Conservation (phyloP, 139 green algal genomes). For the Mesotaenium endlicherianum region DNA sequence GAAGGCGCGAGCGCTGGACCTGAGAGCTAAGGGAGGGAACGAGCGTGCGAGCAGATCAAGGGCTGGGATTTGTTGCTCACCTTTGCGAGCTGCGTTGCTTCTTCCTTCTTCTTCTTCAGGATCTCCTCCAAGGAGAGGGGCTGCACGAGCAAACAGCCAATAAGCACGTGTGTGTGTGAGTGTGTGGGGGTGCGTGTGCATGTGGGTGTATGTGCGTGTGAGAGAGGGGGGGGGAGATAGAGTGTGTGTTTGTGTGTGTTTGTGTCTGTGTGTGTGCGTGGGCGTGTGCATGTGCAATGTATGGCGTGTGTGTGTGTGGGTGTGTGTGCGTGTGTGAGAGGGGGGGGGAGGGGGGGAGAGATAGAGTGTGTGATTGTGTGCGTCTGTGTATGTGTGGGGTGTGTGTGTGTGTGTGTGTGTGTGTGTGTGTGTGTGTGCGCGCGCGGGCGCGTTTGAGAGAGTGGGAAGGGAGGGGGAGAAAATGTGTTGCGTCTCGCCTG, state of each 20-base stretch:
- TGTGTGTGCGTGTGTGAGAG: no score
- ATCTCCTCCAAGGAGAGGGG: constrained; percentile 88
- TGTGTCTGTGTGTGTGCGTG: background rate
- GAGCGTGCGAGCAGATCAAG: background rate
- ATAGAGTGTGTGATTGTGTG: no score
- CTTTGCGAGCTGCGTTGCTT: constrained; percentile 74
- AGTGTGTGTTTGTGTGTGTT: background rate
- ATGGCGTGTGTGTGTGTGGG: no score
- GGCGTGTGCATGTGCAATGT: background rate
- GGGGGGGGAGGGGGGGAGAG: no score
- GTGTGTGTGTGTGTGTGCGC: no score
- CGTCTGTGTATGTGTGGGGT: no score
- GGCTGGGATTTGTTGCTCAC: constrained; percentile 30
- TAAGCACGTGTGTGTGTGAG: background rate
- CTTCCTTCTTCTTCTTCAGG: constrained; percentile 75
- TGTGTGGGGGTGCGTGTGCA: background rate
- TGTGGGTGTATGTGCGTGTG: background rate
- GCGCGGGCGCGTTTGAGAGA: no score
- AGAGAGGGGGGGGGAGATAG: background rate
- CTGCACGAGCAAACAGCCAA: constrained; percentile 54
- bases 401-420: no score
- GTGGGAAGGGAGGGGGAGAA: no score
- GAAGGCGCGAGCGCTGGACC: background rate
- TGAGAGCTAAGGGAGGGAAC: background rate
- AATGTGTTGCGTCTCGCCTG: no score